phyloP scores from a whole-genome alignment of 2,329 filamentous ascomycete genomes.

The Colletotrichum coccodes region DNA sequence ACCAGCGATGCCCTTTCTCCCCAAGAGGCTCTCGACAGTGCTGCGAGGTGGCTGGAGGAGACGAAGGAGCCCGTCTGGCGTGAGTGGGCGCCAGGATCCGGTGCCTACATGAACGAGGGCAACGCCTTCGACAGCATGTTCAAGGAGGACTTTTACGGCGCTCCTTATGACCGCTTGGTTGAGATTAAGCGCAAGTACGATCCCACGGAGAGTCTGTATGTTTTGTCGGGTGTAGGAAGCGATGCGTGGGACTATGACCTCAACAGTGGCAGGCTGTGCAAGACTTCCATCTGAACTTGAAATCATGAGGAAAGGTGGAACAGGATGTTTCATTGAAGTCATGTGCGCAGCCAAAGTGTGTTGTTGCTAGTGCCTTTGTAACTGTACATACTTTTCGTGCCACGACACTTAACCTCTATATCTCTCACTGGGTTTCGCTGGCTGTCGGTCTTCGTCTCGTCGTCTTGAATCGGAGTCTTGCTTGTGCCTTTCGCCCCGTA shows the following conservation, averaged over 20 bases:
- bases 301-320: not conserved
- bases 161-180: conserved; percentile 38
- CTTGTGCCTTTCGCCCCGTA: not conserved
- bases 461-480: not conserved
- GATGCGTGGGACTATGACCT: conserved; percentile 36
- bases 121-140: conserved; percentile 43
- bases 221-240: conserved; percentile 40
- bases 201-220: conserved; percentile 41
- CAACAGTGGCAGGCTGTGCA: conserved; percentile 26
- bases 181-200: conserved; percentile 44
- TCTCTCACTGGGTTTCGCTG: not conserved
- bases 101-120: conserved; percentile 44
- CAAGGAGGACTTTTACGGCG: conserved; percentile 42
- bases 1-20: conserved; percentile 8
- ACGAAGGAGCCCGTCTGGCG: conserved; percentile 42
- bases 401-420: not conserved
- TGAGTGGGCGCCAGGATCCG: conserved; percentile 37
- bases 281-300: not conserved
- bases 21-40: conserved; percentile 40
- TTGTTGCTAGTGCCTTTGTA: not conserved
- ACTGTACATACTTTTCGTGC: not conserved
- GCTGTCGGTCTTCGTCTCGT: not conserved
- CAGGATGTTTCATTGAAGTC: not conserved
- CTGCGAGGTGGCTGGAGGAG: conserved; percentile 33
- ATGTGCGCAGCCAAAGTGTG: not conserved